phyloP scores from a whole-genome alignment of 768 basidiomycete species.

The Mycena indigotica region DNA sequence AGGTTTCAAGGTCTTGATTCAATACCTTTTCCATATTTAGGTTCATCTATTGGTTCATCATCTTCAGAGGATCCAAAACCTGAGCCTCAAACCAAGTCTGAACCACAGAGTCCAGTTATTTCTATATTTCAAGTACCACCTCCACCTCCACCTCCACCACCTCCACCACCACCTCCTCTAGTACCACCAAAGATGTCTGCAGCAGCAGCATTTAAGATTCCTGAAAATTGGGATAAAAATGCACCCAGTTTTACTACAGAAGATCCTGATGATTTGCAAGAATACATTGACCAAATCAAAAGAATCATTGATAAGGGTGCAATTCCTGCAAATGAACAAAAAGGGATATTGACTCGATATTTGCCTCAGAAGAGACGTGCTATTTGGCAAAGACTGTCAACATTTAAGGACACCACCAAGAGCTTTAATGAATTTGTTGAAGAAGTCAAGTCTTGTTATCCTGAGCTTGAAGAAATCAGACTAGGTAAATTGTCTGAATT shows the following conservation, averaged over 20 bases:
- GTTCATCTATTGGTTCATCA: too few species aligned
- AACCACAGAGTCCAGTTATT: too few species aligned
- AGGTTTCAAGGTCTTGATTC: too few species aligned
- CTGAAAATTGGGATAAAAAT: not conserved
- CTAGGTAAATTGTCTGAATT: not conserved
- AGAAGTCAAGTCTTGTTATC: not conserved
- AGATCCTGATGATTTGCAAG: conserved; percentile 1
- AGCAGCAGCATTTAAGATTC: not conserved
- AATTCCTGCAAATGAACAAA: not conserved
- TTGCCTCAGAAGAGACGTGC: not conserved
- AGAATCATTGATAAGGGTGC: not conserved
- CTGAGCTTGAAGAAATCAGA: not conserved
- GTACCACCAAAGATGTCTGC: too few species aligned
- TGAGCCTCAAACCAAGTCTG: too few species aligned
- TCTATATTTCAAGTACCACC: too few species aligned
- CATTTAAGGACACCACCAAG: not conserved
- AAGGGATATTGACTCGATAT: not conserved
- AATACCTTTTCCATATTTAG: too few species aligned
- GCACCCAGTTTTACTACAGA: not conserved
- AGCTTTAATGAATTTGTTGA: not conserved
- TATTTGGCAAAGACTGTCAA: not conserved
- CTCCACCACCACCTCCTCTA: too few species aligned
- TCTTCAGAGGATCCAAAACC: too few species aligned
- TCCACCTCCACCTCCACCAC: too few species aligned
- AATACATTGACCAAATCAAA: not conserved